Conservation (phyloP, 768 basidiomycete genomes). For the Sistotremastrum suecicum region DNA sequence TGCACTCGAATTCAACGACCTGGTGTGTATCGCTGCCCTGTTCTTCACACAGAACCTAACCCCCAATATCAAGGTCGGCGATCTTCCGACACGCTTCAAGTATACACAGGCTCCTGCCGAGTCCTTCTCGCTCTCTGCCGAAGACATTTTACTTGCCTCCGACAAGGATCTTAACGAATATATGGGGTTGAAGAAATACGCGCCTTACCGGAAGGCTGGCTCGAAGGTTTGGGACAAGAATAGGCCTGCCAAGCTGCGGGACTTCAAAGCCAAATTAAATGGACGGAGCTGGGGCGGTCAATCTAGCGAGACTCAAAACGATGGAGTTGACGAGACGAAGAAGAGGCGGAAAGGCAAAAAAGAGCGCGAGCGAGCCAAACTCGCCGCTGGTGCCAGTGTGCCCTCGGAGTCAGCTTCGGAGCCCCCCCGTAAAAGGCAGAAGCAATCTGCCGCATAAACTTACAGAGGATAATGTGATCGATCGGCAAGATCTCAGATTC, state of each 20-base stretch:
- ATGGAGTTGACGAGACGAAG: constrained; percentile 4
- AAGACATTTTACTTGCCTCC: constrained; percentile 81
- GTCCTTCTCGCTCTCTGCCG: constrained; percentile 57
- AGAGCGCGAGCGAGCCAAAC: constrained; percentile 13
- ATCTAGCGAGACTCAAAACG: background rate
- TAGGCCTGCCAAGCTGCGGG: constrained; percentile 50
- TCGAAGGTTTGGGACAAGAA: constrained; percentile 45
- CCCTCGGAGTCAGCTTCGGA: too few relatives aligned
- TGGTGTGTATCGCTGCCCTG: constrained; percentile 37
- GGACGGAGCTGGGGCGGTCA: constrained; percentile 7
- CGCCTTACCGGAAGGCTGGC: constrained; percentile 66
- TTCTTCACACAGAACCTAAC: background rate
- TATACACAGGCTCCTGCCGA: constrained; percentile 60
- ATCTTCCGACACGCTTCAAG: constrained; percentile 84
- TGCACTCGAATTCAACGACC: constrained; percentile 87
- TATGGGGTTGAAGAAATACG: constrained; percentile 78
- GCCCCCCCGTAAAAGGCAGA: too few relatives aligned
- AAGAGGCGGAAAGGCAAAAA: constrained; percentile 21
- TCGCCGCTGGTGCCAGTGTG: too few relatives aligned
- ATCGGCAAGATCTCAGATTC: too few relatives aligned
- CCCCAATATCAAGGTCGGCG: constrained; percentile 49
- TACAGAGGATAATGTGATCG: too few relatives aligned
- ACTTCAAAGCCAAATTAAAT: constrained; percentile 51
- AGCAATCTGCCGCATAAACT: too few relatives aligned
- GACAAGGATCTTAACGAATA: constrained; percentile 90